A percentile compares a stretch with the other conserved stretches of the same genome.
phyloP scores from a whole-genome alignment of 2,329 filamentous ascomycete genomes.

The Aspergillus sp. region DNA sequence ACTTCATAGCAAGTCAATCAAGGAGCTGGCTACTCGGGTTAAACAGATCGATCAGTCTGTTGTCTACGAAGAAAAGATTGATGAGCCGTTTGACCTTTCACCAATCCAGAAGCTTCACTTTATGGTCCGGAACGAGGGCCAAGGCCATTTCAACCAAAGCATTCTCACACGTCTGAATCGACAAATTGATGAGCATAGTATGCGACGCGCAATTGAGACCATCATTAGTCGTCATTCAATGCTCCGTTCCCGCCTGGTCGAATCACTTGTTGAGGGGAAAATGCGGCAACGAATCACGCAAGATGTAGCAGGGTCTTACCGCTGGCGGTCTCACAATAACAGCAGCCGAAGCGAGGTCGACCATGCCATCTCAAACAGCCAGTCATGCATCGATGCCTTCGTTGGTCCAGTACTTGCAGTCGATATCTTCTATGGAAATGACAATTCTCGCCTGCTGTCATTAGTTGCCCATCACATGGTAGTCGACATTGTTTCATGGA shows the following conservation, averaged over 20 bases:
- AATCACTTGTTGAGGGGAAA: slow-evolving; percentile 18
- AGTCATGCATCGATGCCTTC: slow-evolving; percentile 38
- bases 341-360: slow-evolving; percentile 25
- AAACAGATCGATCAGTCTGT: slow-evolving; percentile 33
- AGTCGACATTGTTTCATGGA: slow-evolving; percentile 45
- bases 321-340: slow-evolving; percentile 26
- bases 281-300: slow-evolving; percentile 33
- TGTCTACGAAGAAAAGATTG: slow-evolving; percentile 36
- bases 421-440: slow-evolving; percentile 43
- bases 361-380: slow-evolving; percentile 30
- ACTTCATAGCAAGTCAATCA: slow-evolving; percentile 50
- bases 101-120: slow-evolving; percentile 45
- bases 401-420: slow-evolving; percentile 44
- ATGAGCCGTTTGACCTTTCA: slow-evolving; percentile 36
- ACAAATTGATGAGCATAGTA: slow-evolving; percentile 23
- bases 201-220: slow-evolving; percentile 33
- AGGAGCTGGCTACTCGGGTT: slow-evolving; percentile 34
- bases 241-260: slow-evolving; percentile 37
- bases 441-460: slow-evolving; percentile 32
- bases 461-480: slow-evolving; percentile 42
- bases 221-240: slow-evolving; percentile 41
- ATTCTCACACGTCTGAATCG: slow-evolving; percentile 36
- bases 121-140: slow-evolving; percentile 32
- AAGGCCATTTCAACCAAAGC: slow-evolving; percentile 44
- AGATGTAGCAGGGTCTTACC: slow-evolving; percentile 33